Base-by-base conservation (phyloP, 768 basidiomycete species). In the Tylopilus plumbeoviolaceoides region DNA sequence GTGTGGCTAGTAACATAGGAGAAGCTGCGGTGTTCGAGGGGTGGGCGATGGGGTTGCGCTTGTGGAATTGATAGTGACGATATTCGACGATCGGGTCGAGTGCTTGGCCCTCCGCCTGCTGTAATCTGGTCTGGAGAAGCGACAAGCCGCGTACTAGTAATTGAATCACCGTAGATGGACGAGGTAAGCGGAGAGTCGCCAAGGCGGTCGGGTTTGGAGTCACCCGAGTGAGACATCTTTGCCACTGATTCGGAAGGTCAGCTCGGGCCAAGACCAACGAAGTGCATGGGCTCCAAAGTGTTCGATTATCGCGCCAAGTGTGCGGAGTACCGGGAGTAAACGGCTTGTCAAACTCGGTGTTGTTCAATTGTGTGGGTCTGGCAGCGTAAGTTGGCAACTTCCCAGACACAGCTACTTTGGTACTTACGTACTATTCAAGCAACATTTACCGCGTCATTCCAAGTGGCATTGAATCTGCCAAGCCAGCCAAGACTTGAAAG, bases 111-210 rank as follows among this genome's bases (percentile, higher is more conserved):
- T 15, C 28, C 55, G 39, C 41, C 28, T 36, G 11, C 20, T 23
- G 20, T 8, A n/a, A 63, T 45, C 21, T 57, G 49, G 25, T 66
- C 67, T 10, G 67, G 64, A n/a, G 69, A 70, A 28, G 62, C 67
- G 47, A 69, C 55, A 30, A 61, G 51, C 9, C 54, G 17, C 35
- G 39, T 11, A 10, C 44, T 46, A 47, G 46, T 18, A 43, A 44
- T 27, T 9, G 51, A 44, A 53, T 58, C 50, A n/a, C 59, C 48
- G 47, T 39, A 39, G 46, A 55, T 28, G 25, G 66, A 61, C 69
- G 95, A 89, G 70, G 93, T 87, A 65, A 91, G 91, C 61, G 94
- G 73, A 81, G 89, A 87, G 76, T 90, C 84, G 64, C 90, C 83
- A 67, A 89, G 95, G 73, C 92, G 88, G 72, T 84, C 85, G 70